These are phyloP conservation scores for Atkinsonella hypoxylon DNA, from an alignment of 2,329 filamentous ascomycete species.

Conservation along the genomic window DNA sequence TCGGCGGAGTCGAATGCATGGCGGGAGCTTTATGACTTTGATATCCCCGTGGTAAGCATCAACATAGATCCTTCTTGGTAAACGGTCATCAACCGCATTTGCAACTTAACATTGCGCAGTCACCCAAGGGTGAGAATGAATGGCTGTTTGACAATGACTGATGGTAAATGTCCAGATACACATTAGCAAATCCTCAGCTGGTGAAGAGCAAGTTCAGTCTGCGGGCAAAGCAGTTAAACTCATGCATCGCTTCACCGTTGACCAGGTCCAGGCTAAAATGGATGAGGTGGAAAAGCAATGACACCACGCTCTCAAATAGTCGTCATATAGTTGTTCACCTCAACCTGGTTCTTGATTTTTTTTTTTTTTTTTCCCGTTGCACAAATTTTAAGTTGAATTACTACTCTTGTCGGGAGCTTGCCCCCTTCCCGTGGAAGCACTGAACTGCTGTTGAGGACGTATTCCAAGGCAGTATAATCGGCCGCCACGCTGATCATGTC, in stretches of 20 bases:
- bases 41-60: constrained; percentile 58
- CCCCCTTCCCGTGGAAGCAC: constrained; percentile 31
- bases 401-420: constrained; percentile 27
- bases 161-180: constrained; percentile 35
- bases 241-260: constrained; percentile 64
- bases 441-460: constrained; percentile 31
- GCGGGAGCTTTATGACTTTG: constrained; percentile 67
- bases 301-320: background rate
- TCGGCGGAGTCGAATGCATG: constrained; percentile 49
- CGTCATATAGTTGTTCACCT: too few relatives aligned
- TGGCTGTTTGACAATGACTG: too few relatives aligned
- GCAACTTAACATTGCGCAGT: too few relatives aligned
- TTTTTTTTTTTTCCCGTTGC: background rate
- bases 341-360: background rate
- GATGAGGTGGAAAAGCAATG: constrained; percentile 36
- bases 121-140: too few relatives aligned
- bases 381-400: constrained; percentile 12
- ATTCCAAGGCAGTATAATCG: constrained; percentile 40
- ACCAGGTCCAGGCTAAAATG: constrained; percentile 58
- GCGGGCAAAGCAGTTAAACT: constrained; percentile 53
- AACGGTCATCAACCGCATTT: too few relatives aligned
- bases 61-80: too few relatives aligned
- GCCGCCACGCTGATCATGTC: constrained; percentile 49
- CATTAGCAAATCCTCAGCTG: constrained; percentile 43
- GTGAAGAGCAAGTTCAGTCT: constrained; percentile 39